Evolutionary conservation across 2,329 filamentous ascomycete genomes (phyloP), one percentile per base, ranked within the genome.

Genomic region (Juglanconis oblonga): DNA sequence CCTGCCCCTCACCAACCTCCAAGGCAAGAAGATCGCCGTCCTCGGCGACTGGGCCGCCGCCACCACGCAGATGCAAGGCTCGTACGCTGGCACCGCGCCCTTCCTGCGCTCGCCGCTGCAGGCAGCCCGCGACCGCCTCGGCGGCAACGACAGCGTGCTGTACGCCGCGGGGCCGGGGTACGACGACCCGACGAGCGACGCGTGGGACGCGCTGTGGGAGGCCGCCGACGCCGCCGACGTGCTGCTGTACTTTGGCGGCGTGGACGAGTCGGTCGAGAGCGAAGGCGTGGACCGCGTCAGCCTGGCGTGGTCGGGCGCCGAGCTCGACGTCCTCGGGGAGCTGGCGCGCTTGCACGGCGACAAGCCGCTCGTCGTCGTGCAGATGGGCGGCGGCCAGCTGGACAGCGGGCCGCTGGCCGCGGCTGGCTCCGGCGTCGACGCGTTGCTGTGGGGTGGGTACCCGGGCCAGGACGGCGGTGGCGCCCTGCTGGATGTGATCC

Each of bases 21-120:
- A 53, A 71, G 77, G 45, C 69, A 84, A 53, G 72, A 76, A 71
- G 6, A 73, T 87, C 3, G 84, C 81, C 0, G 71, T 88, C 48
- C 73, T 88, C 33, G 85, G 85, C 0, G 78, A 78, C 51, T 87
- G 83, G 78, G 83, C 81, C 2, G 84, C 84, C 55, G 81, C 81
- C 6, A 83, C 82, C 0, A 74, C 71, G 4, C 78, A 86, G 61
- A 78, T 88, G 73, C 81, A 82, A 54, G 85, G 85, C 0, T 84
- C 84, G 65, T 88, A 88, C 70, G 75, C 68, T 59, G 85, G 85
- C 33, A 70, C 76, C 2, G 77, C 86, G 1, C 82, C 83, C 0
- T 87, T 82, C 69, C 72, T 83, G 3, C 79, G 77, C 63, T 80
- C 77, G 4, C 84, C 84, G 0, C 72, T 84, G 0, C 78, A 76